Base-by-base conservation (phyloP, 2,329 filamentous ascomycete species). In the Neofusicoccum laricinum region DNA sequence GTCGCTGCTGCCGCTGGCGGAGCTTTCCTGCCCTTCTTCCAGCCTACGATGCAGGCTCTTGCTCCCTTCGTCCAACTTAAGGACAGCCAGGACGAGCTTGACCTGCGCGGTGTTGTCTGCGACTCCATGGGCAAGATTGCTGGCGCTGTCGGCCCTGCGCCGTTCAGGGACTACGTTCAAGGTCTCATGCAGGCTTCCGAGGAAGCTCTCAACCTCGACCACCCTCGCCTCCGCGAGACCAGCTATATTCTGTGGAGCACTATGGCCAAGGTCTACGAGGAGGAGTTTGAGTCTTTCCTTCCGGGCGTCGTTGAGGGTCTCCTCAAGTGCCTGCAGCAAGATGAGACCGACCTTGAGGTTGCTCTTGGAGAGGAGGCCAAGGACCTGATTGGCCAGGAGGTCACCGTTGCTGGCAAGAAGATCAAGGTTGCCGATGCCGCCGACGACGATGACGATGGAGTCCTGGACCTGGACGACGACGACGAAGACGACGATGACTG, bases 211-310 rank as follows among this genome's bases (percentile, higher is more conserved):
- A 84, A 90, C 70, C 88, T 99, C 2, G 93, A 92, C 71, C 93
- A 97, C 80, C 91, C 93, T 46, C 87, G 93, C 64, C 87, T 98
- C 59, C 91, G 93, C 78, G 95, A 99, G 82, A 97, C 93, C 67
- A 97, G 92, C 76, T 99, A 97, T 80, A 96, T 98, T 67, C 85
- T 99, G 63, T 99, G 95, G 94, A 93, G 92, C 69, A 92, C 91
- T 45, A 88, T 99, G 75, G 90, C 94, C 67, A 96, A 96, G 81
- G 92, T 98, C 10, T 98, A 98, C 78, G 89, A 90, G 71, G 90
- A 92, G 73, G 84, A 93, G 63, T 94, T 96, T 67, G 86, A 87
- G 64, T 88, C 90, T 65, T 95, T 92, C 80, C 85, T 95, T 6
- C 83, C 86, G 0, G 91, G 90, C 58, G 90, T 92, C 58, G 90